These are phyloP conservation scores for Lanmaoa pseudosensibilis DNA, from an alignment of 768 basidiomycete genomes.

Conservation along the genomic window DNA sequence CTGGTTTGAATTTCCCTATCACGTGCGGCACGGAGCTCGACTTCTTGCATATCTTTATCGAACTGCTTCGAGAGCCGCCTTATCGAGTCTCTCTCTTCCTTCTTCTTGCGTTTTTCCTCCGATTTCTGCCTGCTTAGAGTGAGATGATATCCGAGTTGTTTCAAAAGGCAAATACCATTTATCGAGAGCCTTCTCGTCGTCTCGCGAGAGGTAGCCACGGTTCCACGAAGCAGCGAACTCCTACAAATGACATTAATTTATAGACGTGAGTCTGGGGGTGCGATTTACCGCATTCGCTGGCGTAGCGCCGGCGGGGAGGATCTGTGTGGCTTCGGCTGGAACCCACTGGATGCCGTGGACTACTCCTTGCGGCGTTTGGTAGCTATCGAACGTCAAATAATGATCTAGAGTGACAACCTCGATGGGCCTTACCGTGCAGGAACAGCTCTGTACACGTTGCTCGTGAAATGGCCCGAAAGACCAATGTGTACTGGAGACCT, in stretches of 20 bases:
- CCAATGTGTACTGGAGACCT: constrained; percentile 24
- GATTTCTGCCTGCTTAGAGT: constrained; percentile 43
- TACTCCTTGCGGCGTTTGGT: constrained; percentile 67
- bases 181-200: constrained; percentile 43
- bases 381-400: constrained; percentile 43
- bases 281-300: constrained; percentile 55
- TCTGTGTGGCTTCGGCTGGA: constrained; percentile 66
- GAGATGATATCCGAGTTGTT: constrained; percentile 6
- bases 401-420: background rate
- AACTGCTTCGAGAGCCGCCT: constrained; percentile 40
- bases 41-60: constrained; percentile 48
- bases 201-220: constrained; percentile 40
- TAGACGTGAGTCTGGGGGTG: constrained; percentile 5
- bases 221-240: constrained; percentile 61
- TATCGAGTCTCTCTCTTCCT: constrained; percentile 46
- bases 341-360: constrained; percentile 66
- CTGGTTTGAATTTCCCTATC: constrained; percentile 51
- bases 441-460: constrained; percentile 54
- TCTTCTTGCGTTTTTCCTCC: constrained; percentile 53
- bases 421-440: constrained; percentile 61
- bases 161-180: constrained; percentile 42
- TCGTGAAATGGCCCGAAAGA: constrained; percentile 12
- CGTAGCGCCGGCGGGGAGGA: constrained; percentile 58
- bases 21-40: constrained; percentile 55
- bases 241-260: constrained; percentile 33